phyloP scores from a whole-genome alignment of 371 early-diverging fungal species.

The Mortierella sp. region DNA sequence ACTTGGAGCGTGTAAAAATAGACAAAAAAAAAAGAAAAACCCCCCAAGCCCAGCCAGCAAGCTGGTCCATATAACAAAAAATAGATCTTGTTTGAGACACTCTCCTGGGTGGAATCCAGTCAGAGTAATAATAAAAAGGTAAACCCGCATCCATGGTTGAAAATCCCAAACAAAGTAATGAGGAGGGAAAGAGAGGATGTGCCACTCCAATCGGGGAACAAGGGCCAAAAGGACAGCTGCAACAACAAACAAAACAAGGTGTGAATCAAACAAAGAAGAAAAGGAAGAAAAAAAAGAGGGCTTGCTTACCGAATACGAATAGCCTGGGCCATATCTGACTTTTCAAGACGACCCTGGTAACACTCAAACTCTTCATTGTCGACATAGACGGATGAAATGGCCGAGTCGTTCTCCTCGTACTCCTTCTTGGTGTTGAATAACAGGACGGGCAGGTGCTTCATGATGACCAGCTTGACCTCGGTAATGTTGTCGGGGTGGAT shows the following conservation, averaged over 20 bases:
- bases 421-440: conserved; percentile 91
- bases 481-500: conserved; percentile 99
- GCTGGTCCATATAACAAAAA: too few relatives aligned
- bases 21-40: neutral
- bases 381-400: conserved; percentile 98
- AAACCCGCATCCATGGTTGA: too few relatives aligned
- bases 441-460: conserved; percentile 97
- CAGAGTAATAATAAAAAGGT: too few relatives aligned
- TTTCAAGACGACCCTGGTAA: conserved; percentile 95
- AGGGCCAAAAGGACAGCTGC: neutral
- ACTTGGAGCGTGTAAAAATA: neutral
- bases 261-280: neutral
- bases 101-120: too few relatives aligned
- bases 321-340: conserved; percentile 95
- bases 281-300: neutral
- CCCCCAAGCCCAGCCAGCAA: neutral
- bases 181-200: neutral
- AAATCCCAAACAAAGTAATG: too few relatives aligned
- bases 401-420: conserved; percentile 83
- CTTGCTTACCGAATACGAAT: conserved; percentile 83
- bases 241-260: neutral
- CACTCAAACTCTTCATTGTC: conserved; percentile 96
- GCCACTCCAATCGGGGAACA: neutral
- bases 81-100: too few relatives aligned
- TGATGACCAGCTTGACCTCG: conserved; percentile 94